Evolutionary conservation across 208 protist species (phyloP).

Genomic region (Acanthamoeba castellanii): DNA sequence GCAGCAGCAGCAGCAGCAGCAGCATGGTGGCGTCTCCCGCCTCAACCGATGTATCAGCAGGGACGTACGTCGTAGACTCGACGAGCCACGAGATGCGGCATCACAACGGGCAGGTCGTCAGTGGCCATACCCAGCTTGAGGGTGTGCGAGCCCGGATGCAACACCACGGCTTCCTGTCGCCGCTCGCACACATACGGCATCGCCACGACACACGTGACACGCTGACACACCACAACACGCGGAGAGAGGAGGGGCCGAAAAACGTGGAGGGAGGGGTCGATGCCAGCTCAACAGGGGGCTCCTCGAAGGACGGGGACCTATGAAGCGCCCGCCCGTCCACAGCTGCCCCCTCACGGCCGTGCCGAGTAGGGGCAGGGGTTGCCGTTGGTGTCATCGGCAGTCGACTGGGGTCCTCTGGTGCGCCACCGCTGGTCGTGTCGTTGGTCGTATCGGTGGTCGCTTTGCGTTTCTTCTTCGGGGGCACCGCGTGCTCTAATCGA

Average conservation of each 20-base stretch:
- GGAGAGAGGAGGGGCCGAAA: too few species aligned
- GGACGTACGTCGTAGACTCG: background rate
- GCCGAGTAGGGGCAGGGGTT: too few species aligned
- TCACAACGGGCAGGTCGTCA: background rate
- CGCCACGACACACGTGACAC: background rate
- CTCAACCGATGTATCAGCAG: too few species aligned
- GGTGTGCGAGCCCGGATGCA: conserved; percentile 37
- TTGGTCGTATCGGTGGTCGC: too few species aligned
- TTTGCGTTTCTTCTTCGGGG: too few species aligned
- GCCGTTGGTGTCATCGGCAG: too few species aligned
- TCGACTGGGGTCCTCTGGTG: too few species aligned
- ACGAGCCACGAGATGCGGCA: conserved; percentile 54
- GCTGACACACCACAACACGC: background rate
- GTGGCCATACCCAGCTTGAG: conserved; percentile 33
- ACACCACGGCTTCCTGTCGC: conserved; percentile 13
- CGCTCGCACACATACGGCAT: background rate
- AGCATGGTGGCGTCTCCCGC: too few species aligned
- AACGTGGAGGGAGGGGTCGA: too few species aligned
- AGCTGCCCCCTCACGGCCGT: too few species aligned
- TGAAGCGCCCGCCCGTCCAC: background rate
- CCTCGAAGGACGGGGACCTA: background rate
- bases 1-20: background rate
- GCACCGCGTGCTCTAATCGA: too few species aligned
- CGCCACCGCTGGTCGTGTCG: too few species aligned
- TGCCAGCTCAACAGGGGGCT: background rate